Percentiles rank a stretch among this genome's conserved stretches.
These are phyloP conservation scores for Candida patagonica DNA, from an alignment of 805 yeast species.

Conservation along the genomic window DNA sequence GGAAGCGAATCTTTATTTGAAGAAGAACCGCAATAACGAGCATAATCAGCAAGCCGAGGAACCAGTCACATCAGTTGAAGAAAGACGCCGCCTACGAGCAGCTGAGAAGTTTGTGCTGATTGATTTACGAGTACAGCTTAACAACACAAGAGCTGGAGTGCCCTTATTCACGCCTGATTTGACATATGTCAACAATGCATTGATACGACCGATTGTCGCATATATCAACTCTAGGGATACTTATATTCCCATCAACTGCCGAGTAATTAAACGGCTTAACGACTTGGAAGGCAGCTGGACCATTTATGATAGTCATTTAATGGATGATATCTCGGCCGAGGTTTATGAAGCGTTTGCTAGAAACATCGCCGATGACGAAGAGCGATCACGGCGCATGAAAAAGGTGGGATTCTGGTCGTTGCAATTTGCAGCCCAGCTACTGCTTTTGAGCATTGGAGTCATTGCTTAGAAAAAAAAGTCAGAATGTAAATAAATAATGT, in stretches of 20 bases:
- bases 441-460: slow-evolving; percentile 76
- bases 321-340: slow-evolving; percentile 85
- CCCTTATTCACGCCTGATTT: slow-evolving; percentile 83
- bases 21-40: slow-evolving; percentile 3
- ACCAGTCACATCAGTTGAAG: slow-evolving; percentile 25
- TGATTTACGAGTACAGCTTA: slow-evolving; percentile 69
- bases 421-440: slow-evolving; percentile 71
- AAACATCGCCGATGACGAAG: slow-evolving; percentile 82
- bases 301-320: slow-evolving; percentile 75
- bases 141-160: slow-evolving; percentile 79
- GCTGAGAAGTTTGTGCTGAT: slow-evolving; percentile 55
- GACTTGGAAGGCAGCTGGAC: slow-evolving; percentile 98
- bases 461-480: slow-evolving; percentile 33
- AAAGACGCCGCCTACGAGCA: slow-evolving; percentile 20
- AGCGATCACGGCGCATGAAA: slow-evolving; percentile 57
- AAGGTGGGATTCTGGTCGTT: slow-evolving; percentile 91
- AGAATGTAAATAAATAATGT: slow-evolving; percentile 4
- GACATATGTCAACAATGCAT: slow-evolving; percentile 84
- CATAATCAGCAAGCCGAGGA: slow-evolving; percentile 9
- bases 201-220: slow-evolving; percentile 90
- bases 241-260: slow-evolving; percentile 76
- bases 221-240: slow-evolving; percentile 88
- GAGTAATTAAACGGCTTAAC: slow-evolving; percentile 62
- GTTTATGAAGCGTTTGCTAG: slow-evolving; percentile 86
- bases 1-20: slow-evolving; percentile 25